Evolutionary conservation across 805 yeast species (phyloP), one percentile per base, ranked within the genome.

Genomic region (Wilhelminamyces savonicus): DNA sequence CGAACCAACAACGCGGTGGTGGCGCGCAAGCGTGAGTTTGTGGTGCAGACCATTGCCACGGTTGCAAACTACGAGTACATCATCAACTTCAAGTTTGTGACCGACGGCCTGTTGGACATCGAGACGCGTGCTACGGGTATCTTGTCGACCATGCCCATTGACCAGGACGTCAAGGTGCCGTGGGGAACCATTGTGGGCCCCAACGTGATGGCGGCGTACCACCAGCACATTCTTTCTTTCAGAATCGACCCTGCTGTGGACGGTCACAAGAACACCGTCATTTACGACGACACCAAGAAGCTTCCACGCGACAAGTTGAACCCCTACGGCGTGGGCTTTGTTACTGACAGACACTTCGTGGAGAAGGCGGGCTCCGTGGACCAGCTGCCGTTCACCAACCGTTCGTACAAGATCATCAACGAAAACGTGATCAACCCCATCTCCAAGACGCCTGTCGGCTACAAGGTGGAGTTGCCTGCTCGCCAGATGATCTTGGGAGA

Each of bases 101-200:
- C 76, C 57, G 86, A 79, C 42, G 94, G 88, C 48, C 77, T 79
- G 31, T 77, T 82, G 45, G 77, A 76, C 41, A 76, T 82, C 37
- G 86, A 83, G 55, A 79, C 80, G 36, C 72, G 90, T 62, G 92
- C 92, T 37, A 82, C 94, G 34, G 94, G 94, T 69, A 82, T 82
- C 48, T 67, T 82, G 43, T 82, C 90, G 21, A 82, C 94, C 35
- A 81, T 78, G 81, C 86, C 87, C 45, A 76, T 81, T 41, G 88
- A 82, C 40, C 77, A 73, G 41, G 76, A 71, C 48, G 70, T 69
- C 37, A 68, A 61, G 31, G 82, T 79, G 37, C 82, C 82, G 40
- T 73, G 75, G 73, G 88, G 87, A 46, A 82, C 87, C 21, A 68
- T 71, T 40, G 80, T 82, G 35, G 86, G 84, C 26, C 88, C 87